Conservation (phyloP, 805 yeast species). For the Sugiyamaella lignohabitans region DNA sequence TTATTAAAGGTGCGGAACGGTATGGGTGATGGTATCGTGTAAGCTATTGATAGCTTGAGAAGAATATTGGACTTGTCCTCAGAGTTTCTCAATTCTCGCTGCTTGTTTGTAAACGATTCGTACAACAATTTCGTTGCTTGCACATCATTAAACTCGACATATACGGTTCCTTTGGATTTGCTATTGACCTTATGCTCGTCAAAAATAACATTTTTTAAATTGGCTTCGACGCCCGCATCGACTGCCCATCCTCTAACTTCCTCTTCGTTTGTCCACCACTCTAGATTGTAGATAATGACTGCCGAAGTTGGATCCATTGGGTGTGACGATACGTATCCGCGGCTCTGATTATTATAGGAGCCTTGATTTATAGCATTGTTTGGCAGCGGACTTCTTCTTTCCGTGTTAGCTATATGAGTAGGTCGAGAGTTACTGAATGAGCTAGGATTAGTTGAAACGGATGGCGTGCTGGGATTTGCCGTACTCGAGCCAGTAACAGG, state of each 20-base stretch:
- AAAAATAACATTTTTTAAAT: slow-evolving; percentile 10
- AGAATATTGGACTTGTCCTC: not conserved
- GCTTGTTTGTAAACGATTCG: not conserved
- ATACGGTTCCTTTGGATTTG: slow-evolving; percentile 20
- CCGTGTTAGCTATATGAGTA: no score
- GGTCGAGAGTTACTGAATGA: not conserved
- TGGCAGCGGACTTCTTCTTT: not conserved
- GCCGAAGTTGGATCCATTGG: slow-evolving; percentile 2
- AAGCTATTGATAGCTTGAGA: not conserved
- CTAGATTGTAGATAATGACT: slow-evolving; percentile 12
- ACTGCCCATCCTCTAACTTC: slow-evolving; percentile 20
- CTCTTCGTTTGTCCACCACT: slow-evolving; percentile 24
- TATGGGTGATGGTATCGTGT: not conserved
- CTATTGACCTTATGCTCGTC: slow-evolving; percentile 23
- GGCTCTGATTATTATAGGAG: not conserved
- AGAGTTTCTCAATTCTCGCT: not conserved
- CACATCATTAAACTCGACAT: slow-evolving; percentile 13
- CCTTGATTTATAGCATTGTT: no score
- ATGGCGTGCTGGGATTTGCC: no score
- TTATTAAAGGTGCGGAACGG: not conserved
- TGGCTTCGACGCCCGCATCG: slow-evolving; percentile 9
- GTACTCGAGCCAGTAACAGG: no score
- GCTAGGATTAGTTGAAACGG: not conserved
- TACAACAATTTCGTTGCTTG: slow-evolving; percentile 13
- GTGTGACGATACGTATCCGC: not conserved